Base-by-base conservation (phyloP, 2,329 filamentous ascomycete genomes). In the Epichloe bromicola region DNA sequence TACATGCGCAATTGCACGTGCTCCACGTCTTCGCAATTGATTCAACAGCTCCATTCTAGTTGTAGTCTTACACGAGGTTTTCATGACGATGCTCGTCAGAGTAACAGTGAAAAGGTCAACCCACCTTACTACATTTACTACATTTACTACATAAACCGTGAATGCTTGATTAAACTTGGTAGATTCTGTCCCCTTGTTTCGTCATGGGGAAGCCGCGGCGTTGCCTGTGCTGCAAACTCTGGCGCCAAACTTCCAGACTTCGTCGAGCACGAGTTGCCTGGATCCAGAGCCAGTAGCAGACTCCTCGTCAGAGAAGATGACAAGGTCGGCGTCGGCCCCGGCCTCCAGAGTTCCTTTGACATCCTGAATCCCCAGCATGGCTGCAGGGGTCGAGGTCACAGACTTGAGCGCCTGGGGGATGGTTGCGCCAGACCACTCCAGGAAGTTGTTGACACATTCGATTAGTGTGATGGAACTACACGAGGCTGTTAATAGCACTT, bases 391-490 rank as follows among this genome's bases (percentile, higher is more conserved):
- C 36, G 77, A 72, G 0, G 88, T 93, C 33, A 90, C 87, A 8
- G 85, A 78, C 55, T 76, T 78, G 44, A 93, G 67, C 1, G 83
- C 86, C 60, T 83, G 76, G 0, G 79, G 79, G 37, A 90, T 75
- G 37, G 74, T 75, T 5, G 79, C 76, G 14, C 83, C 84, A 1
- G 83, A 83, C 83, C 84, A 91, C 53, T 76, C 76, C 58, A 88
- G 72, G 64, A 93, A 90, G 66, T 93, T 93, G 61, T 82, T 85
- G 50, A 90, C 80, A 59, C 88, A 93, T 59, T 91, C 85, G 40
- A 90, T 76, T n/a, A 94, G 73, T 6, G 83, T 83, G 49, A 83
- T 81, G 41, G 81, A 82, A 58, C 80, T 84, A 49, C 40, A 10
- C 3, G n/a, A 19, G 14, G 8, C 10, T 26, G 51, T 59, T 45